Percentiles rank a stretch among this genome's conserved stretches.
These are phyloP conservation scores for Agapanthus africanus DNA, from an alignment of 106 monocot species.

Conservation along the genomic window DNA sequence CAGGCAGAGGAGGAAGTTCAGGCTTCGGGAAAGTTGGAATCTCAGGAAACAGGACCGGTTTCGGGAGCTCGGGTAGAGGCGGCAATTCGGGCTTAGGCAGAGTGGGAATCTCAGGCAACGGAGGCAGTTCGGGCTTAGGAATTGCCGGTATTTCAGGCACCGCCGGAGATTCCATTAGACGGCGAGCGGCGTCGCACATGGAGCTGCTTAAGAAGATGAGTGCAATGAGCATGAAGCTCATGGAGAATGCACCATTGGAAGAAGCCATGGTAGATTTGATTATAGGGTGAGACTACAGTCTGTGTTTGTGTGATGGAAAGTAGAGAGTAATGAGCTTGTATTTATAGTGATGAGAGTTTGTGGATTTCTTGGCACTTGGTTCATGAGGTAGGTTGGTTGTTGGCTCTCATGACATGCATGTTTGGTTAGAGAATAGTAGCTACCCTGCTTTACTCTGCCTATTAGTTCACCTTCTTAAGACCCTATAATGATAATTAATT, in stretches of 20 bases:
- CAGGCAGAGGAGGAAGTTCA: not conserved
- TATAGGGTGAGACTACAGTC: not conserved
- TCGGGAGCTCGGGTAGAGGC: not conserved
- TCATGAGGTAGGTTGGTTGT: not conserved
- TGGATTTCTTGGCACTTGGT: too few relatives aligned
- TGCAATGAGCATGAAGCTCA: conserved; percentile 9
- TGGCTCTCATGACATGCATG: not conserved
- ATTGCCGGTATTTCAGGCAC: not conserved
- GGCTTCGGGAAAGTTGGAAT: not conserved
- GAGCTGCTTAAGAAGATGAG: conserved; percentile 5
- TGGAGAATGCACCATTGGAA: not conserved
- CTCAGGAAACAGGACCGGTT: not conserved
- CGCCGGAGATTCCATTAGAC: not conserved
- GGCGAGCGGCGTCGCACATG: conserved; percentile 4
- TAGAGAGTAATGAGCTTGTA: not conserved
- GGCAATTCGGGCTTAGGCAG: not conserved
- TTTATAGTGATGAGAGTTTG: not conserved
- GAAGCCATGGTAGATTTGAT: not conserved
- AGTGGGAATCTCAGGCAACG: not conserved
- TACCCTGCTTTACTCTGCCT: too few relatives aligned
- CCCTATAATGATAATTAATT: too few relatives aligned
- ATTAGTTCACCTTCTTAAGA: too few relatives aligned
- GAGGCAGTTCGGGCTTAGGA: not conserved
- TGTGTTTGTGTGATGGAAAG: not conserved
- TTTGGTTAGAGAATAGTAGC: not conserved